Base-by-base conservation (phyloP, 495 filamentous ascomycete genomes). In the Astrocystis sublimbata region DNA sequence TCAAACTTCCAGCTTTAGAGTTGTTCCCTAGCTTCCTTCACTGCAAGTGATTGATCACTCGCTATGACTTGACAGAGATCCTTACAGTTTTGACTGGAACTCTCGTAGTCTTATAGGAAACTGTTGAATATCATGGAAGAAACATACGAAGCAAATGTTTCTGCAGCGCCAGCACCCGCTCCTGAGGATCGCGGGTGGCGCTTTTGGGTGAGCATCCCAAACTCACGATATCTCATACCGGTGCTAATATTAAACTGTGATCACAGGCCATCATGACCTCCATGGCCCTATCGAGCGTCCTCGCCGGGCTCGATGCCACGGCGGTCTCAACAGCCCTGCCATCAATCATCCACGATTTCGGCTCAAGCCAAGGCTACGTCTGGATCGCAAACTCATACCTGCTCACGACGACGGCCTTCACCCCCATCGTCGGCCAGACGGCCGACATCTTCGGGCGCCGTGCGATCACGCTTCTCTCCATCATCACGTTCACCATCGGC, bases 291-390 rank as follows among this genome's bases (percentile, higher is more conserved):
- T 30, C 42, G 3, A 59, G 56, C 28, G 10, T 60, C 19, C 58
- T 60, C n/a, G 43, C 58, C 9, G 58, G 58, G 1, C 57, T 79
- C 0, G 76, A 78, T 13, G 68, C 46, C n/a, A n/a, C n/a, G n/a
- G n/a, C n/a, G n/a, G n/a, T n/a, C n/a, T n/a, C n/a, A n/a, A n/a
- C n/a, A n/a, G n/a, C n/a, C n/a, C n/a, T n/a, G n/a, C n/a, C n/a
- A n/a, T n/a, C n/a, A n/a, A n/a, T n/a, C n/a, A n/a, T n/a, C n/a
- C n/a, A n/a, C n/a, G n/a, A n/a, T n/a, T n/a, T n/a, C n/a, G n/a
- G n/a, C n/a, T n/a, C n/a, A n/a, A n/a, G n/a, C n/a, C n/a, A n/a
- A n/a, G n/a, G n/a, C n/a, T 43, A 43, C 23, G 41, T 43, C 17
- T 43, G 41, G 41, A 43, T 43, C 4, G 41, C 41, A 6, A 43